Conservation (phyloP, 202 grass and related monocot genomes). For the Dendrocalamus latiflorus region DNA sequence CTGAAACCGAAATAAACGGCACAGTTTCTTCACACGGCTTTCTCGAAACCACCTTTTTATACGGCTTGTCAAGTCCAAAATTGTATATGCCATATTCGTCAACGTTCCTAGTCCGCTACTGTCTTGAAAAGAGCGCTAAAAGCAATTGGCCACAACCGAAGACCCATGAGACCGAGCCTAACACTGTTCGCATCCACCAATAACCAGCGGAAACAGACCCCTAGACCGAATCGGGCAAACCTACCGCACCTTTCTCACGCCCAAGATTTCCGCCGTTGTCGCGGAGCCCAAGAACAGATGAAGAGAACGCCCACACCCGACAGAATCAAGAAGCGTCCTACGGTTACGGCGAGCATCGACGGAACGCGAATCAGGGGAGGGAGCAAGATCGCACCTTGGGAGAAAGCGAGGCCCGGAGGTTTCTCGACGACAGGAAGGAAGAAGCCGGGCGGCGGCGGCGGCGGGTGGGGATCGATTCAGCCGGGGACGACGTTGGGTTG, state of each 20-base stretch:
- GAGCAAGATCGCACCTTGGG: conserved; percentile 5
- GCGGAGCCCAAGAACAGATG: conserved; percentile 21
- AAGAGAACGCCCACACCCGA: not conserved
- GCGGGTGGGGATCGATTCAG: not conserved
- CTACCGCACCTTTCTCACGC: not conserved
- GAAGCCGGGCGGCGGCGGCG: not conserved
- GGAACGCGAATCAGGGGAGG: not conserved
- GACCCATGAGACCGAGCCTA: too few relatives aligned
- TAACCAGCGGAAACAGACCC: not conserved
- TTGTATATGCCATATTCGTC: too few relatives aligned
- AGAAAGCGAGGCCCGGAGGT: not conserved
- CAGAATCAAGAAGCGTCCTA: not conserved
- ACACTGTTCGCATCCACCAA: not conserved
- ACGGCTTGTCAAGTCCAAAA: too few relatives aligned
- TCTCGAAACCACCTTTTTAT: too few relatives aligned
- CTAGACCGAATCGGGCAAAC: not conserved
- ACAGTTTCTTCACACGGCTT: too few relatives aligned
- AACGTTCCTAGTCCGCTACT: too few relatives aligned
- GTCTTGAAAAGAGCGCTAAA: too few relatives aligned
- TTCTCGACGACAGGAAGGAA: not conserved
- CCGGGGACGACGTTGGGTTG: not conserved
- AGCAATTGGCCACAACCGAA: too few relatives aligned
- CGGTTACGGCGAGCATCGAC: not conserved
- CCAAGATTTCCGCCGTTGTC: not conserved
- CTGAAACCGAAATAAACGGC: too few relatives aligned